phyloP scores from a whole-genome alignment of 129 eudicot genomes.

The Scalesia atractyloides region DNA sequence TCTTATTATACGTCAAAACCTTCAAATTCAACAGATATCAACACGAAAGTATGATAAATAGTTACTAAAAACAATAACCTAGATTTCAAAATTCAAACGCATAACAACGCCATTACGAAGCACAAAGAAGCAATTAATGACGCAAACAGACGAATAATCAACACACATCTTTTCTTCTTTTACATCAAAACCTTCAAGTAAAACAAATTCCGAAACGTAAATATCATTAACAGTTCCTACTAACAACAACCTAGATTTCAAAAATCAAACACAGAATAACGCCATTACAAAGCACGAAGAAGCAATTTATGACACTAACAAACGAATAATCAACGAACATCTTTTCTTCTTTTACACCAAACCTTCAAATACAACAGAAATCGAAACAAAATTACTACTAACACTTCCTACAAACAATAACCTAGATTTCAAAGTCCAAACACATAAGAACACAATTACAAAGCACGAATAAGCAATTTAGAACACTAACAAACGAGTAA shows the following conservation, averaged over 20 bases:
- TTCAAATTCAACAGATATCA: neutral
- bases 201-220: too few species aligned
- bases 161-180: too few species aligned
- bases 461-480: neutral
- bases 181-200: too few species aligned
- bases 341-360: neutral
- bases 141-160: neutral
- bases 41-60: neutral
- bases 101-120: neutral
- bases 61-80: neutral
- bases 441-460: neutral
- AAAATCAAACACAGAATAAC: too few species aligned
- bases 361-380: neutral
- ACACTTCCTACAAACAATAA: neutral
- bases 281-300: too few species aligned
- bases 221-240: too few species aligned
- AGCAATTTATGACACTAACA: too few species aligned
- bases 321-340: neutral
- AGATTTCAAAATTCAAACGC: neutral
- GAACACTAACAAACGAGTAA: neutral
- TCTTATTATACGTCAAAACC: neutral
- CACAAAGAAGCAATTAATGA: neutral
- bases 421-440: too few species aligned
- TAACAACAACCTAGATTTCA: too few species aligned
- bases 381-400: neutral